phyloP scores from a whole-genome alignment of 306 rosid genomes.

The Luffa acutangula region DNA sequence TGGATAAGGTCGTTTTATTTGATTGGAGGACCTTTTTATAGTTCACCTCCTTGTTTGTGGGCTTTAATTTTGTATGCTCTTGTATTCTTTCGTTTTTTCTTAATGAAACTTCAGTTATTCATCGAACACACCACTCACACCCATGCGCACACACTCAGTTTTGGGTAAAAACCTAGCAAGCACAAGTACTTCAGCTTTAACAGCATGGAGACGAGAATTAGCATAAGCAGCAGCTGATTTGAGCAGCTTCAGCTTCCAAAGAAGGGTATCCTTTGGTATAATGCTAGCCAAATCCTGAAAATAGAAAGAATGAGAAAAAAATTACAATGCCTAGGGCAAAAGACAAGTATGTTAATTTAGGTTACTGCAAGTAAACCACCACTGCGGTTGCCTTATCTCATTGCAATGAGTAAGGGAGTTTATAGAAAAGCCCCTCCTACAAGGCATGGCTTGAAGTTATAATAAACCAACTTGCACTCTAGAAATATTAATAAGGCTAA shows the following conservation, averaged over 20 bases:
- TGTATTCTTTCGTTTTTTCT: neutral
- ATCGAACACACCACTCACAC: neutral
- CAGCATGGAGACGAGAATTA: conserved; percentile 92
- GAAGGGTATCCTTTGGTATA: conserved; percentile 69
- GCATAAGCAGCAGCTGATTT: conserved; percentile 83
- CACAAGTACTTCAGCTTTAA: conserved; percentile 88
- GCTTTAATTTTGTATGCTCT: neutral
- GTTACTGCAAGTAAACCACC: neutral
- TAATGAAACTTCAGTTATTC: neutral
- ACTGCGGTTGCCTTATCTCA: neutral
- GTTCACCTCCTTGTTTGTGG: neutral
- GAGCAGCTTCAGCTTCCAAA: conserved; percentile 91
- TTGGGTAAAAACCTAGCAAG: conserved; percentile 62
- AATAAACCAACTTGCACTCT: neutral
- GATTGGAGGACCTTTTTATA: too few relatives aligned
- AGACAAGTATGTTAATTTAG: neutral
- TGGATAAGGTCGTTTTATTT: too few relatives aligned
- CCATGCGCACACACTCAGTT: neutral
- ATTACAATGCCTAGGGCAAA: neutral
- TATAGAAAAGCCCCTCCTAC: neutral
- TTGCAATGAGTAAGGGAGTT: neutral
- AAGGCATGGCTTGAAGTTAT: neutral
- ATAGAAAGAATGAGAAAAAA: conserved; percentile 12
- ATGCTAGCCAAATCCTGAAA: conserved; percentile 55
- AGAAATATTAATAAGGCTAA: neutral